Percentiles rank a stretch among this genome's conserved stretches.
These are phyloP conservation scores for Dioscorea dumetorum DNA, from an alignment of 106 monocot species.

Conservation along the genomic window DNA sequence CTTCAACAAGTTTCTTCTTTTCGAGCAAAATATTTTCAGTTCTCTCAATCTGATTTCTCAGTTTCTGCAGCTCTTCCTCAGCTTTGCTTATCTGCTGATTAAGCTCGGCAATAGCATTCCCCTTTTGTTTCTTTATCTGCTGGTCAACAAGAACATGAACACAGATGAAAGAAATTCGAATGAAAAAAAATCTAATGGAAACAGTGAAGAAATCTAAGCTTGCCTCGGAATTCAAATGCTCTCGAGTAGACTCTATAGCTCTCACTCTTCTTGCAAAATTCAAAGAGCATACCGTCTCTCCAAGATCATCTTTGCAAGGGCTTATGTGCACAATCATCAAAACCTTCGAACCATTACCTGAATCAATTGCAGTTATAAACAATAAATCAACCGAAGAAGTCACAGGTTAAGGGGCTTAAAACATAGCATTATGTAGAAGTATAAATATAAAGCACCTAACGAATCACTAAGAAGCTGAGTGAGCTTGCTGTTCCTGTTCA, in stretches of 20 bases:
- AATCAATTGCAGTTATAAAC: not conserved
- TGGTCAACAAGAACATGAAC: conserved; percentile 7
- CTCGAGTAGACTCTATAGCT: conserved; percentile 46
- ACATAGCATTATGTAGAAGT: not conserved
- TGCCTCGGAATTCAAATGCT: conserved; percentile 50
- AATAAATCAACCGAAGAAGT: too few species aligned
- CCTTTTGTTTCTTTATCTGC: conserved; percentile 53
- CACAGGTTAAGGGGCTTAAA: too few species aligned
- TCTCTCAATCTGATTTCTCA: conserved; percentile 37
- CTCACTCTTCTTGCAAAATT: conserved; percentile 74
- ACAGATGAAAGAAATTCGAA: not conserved
- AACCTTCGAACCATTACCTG: conserved; percentile 55
- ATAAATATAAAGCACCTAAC: conserved; percentile 32
- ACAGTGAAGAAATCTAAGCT: not conserved
- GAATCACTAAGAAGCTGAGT: conserved; percentile 80
- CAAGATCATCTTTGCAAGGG: conserved; percentile 39
- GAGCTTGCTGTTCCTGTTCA: conserved; percentile 82
- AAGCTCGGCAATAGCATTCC: conserved; percentile 29
- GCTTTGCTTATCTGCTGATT: conserved; percentile 33
- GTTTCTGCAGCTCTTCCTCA: conserved; percentile 38
- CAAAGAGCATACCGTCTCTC: conserved; percentile 74
- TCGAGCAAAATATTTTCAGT: conserved; percentile 24
- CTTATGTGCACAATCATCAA: conserved; percentile 51
- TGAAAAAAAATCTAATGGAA: not conserved
- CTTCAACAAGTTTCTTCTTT: conserved; percentile 20